phyloP scores from a whole-genome alignment of 2,329 filamentous ascomycete genomes.

The Talaromyces atroroseus region DNA sequence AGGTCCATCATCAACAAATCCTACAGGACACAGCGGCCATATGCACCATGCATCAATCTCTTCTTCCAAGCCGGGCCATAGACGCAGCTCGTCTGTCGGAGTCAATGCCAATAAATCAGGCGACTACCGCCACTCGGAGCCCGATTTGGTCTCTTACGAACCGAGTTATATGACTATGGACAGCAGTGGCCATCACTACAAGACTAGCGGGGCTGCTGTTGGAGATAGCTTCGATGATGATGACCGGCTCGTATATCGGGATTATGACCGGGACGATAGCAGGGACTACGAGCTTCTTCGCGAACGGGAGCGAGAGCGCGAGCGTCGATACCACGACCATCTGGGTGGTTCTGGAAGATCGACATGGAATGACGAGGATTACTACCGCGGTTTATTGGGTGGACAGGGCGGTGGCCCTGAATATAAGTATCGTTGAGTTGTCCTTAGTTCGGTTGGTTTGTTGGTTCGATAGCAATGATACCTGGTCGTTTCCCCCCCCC shows the following conservation, averaged over 20 bases:
- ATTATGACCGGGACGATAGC: slow-evolving; percentile 22
- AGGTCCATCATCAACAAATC: slow-evolving; percentile 5
- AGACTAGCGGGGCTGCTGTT: slow-evolving; percentile 22
- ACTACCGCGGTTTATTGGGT: slow-evolving; percentile 31
- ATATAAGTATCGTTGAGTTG: slow-evolving; percentile 15
- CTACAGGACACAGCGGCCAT: slow-evolving; percentile 10
- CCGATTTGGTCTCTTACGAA: slow-evolving; percentile 23
- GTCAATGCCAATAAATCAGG: slow-evolving; percentile 14
- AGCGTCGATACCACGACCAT: slow-evolving; percentile 25
- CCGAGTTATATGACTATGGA: slow-evolving; percentile 18
- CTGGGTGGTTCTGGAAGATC: slow-evolving; percentile 19
- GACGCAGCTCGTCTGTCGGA: slow-evolving; percentile 31
- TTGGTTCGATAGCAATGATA: slow-evolving; percentile 4
- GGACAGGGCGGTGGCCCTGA: slow-evolving; percentile 23
- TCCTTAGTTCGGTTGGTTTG: neutral
- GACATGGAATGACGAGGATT: slow-evolving; percentile 34
- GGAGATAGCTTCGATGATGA: slow-evolving; percentile 17
- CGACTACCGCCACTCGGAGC: slow-evolving; percentile 34
- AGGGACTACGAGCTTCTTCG: slow-evolving; percentile 24
- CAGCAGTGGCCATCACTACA: slow-evolving; percentile 23
- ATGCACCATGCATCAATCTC: slow-evolving; percentile 13
- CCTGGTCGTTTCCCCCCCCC: slow-evolving; percentile 5
- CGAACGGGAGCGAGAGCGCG: slow-evolving; percentile 25
- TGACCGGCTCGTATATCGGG: slow-evolving; percentile 22
- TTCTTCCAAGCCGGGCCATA: slow-evolving; percentile 16